A percentile compares a stretch with the other conserved stretches of the same genome.
Evolutionary conservation across 331 rosid genomes (phyloP).

Genomic region (Acacia pycnantha): DNA sequence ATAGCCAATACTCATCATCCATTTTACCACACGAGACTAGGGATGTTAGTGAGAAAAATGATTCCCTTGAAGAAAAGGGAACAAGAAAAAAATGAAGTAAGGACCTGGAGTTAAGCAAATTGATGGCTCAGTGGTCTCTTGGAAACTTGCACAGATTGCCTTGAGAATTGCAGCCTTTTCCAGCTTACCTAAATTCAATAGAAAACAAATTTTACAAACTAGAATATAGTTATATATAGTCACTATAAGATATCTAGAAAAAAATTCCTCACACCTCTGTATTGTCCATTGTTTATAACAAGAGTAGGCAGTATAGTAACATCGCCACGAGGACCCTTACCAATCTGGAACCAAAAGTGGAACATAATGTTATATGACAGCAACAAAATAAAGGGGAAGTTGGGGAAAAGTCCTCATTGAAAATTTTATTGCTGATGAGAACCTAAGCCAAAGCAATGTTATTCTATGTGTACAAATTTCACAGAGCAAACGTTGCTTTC

Average conservation of each 20-base stretch:
- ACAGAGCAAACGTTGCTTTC: no score
- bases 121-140: slow-evolving; percentile 91
- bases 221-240: not conserved
- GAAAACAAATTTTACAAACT: slow-evolving; percentile 18
- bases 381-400: not conserved
- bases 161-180: slow-evolving; percentile 88
- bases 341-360: slow-evolving; percentile 58
- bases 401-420: no score
- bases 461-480: no score
- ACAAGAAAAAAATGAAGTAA: slow-evolving; percentile 7
- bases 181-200: slow-evolving; percentile 63
- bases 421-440: no score
- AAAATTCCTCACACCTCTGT: slow-evolving; percentile 60
- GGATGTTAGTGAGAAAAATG: not conserved
- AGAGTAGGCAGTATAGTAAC: slow-evolving; percentile 96
- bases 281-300: slow-evolving; percentile 87
- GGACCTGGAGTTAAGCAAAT: slow-evolving; percentile 86
- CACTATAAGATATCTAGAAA: not conserved
- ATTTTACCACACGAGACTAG: not conserved
- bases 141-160: slow-evolving; percentile 86
- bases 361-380: slow-evolving; percentile 29
- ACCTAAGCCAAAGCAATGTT: no score
- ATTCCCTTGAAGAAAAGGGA: not conserved
- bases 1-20: not conserved
- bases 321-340: slow-evolving; percentile 92